These are phyloP conservation scores for Hansenula lynferdii DNA, from an alignment of 1,139 yeast species.

Conservation along the genomic window DNA sequence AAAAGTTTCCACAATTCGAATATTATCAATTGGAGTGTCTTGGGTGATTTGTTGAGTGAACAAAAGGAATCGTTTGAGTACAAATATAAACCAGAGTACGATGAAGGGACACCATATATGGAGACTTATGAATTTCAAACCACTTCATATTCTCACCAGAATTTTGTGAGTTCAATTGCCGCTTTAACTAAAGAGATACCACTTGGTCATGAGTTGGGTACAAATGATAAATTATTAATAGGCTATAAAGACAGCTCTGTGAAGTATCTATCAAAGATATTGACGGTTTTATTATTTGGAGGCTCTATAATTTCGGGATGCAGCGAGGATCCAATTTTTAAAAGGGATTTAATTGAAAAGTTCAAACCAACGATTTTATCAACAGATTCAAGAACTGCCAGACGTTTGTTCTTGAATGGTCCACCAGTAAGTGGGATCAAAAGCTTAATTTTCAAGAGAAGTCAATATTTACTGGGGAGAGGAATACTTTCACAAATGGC, in stretches of 20 bases:
- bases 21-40: slow-evolving; percentile 24
- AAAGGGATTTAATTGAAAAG: slow-evolving; percentile 3
- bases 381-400: slow-evolving; percentile 4
- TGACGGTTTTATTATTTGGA: slow-evolving; percentile 29
- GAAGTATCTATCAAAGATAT: slow-evolving; percentile 28
- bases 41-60: slow-evolving; percentile 9
- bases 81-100: slow-evolving; percentile 21
- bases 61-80: slow-evolving; percentile 15
- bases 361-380: slow-evolving; percentile 14
- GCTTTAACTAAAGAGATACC: slow-evolving; percentile 60
- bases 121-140: slow-evolving; percentile 30
- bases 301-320: slow-evolving; percentile 25
- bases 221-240: slow-evolving; percentile 40
- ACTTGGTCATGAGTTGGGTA: slow-evolving; percentile 32
- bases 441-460: slow-evolving; percentile 23
- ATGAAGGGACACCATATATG: slow-evolving; percentile 30
- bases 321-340: neutral
- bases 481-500: slow-evolving; percentile 36
- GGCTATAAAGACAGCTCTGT: slow-evolving; percentile 23
- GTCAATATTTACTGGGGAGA: slow-evolving; percentile 30
- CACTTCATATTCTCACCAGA: slow-evolving; percentile 48
- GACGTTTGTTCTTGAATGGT: neutral
- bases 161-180: slow-evolving; percentile 60
- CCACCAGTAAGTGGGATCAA: slow-evolving; percentile 2
- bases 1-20: slow-evolving; percentile 6